Conservation (phyloP, 164 flowering plant genomes). For the Stephania cephalantha region DNA sequence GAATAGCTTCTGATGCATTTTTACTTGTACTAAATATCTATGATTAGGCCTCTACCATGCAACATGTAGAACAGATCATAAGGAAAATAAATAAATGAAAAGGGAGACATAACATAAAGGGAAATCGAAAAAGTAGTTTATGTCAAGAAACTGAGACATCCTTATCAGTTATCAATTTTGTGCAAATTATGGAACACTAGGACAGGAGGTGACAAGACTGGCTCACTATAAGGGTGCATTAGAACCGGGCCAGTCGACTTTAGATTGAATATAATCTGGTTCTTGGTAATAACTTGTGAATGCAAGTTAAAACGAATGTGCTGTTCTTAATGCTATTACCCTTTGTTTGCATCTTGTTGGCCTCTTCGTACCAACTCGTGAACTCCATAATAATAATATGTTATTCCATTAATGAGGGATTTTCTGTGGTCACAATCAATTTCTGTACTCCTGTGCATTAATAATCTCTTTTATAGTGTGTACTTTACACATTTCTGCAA, state of each 20-base stretch:
- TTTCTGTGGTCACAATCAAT: not conserved
- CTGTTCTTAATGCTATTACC: not conserved
- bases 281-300: not conserved
- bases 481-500: not conserved
- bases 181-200: not conserved
- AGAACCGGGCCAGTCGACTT: not conserved
- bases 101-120: not conserved
- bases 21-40: not conserved
- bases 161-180: not conserved
- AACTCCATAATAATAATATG: not conserved
- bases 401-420: not conserved
- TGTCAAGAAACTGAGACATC: not conserved
- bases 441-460: not conserved
- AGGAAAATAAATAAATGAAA: not conserved
- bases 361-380: not conserved
- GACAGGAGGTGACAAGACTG: not conserved
- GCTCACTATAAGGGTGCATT: not conserved
- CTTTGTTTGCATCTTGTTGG: not conserved
- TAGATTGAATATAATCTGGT: not conserved
- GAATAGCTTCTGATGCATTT: not conserved
- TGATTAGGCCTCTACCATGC: not conserved
- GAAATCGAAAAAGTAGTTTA: not conserved
- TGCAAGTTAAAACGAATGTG: not conserved
- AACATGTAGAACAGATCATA: not conserved
- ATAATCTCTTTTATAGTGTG: too few species aligned